A percentile compares a stretch with the other conserved stretches of the same genome.
Conservation (phyloP, 495 filamentous ascomycete genomes). For the Neurospora sublineolata region DNA sequence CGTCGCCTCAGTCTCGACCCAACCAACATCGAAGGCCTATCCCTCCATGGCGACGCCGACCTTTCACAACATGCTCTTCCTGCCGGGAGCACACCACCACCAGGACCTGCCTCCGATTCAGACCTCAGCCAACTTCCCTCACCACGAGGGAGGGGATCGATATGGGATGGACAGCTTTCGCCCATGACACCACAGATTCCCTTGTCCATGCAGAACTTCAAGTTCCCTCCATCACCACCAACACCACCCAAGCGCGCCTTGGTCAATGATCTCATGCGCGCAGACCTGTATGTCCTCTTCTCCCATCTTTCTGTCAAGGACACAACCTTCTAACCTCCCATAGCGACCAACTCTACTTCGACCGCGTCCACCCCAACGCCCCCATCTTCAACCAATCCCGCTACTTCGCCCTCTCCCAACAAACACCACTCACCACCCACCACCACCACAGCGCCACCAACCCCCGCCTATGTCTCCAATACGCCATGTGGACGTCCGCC, state of each 20-base stretch:
- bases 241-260: slow-evolving; percentile 11
- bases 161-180: slow-evolving; percentile 13
- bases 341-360: slow-evolving; percentile 48
- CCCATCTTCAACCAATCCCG: slow-evolving; percentile 40
- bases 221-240: slow-evolving; percentile 22
- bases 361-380: slow-evolving; percentile 42
- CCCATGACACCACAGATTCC: slow-evolving; percentile 13
- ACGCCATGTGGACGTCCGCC: slow-evolving; percentile 47
- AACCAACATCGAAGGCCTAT: slow-evolving; percentile 4
- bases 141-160: slow-evolving; percentile 6
- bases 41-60: slow-evolving; percentile 7
- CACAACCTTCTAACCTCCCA: not conserved
- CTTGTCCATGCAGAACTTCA: slow-evolving; percentile 15
- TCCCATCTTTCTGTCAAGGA: not conserved
- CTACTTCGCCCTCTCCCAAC: slow-evolving; percentile 16
- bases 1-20: slow-evolving; percentile 28
- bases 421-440: not conserved
- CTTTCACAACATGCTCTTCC: slow-evolving; percentile 2
- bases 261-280: slow-evolving; percentile 29
- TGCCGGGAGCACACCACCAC: not conserved
- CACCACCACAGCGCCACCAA: slow-evolving; percentile 5
- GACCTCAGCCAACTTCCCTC: slow-evolving; percentile 7
- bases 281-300: slow-evolving; percentile 29
- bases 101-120: slow-evolving; percentile 3
- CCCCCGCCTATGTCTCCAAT: slow-evolving; percentile 34